Conservation (phyloP, 1,284 basidiomycete genomes). For the Cryptococcus wingfieldii region DNA sequence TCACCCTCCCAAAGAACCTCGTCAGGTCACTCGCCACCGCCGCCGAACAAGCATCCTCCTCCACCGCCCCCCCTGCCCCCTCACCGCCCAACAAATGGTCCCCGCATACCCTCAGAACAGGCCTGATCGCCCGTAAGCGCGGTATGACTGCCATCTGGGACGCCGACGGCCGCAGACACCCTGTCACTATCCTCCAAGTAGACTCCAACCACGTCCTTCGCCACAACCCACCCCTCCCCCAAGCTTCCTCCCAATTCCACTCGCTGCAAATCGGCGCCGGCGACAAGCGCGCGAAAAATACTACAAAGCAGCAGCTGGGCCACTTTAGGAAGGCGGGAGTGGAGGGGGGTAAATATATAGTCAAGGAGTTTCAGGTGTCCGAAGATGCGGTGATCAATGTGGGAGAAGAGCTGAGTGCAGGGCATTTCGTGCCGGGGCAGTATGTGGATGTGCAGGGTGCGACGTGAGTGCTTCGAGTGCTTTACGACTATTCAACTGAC, state of each 20-base stretch:
- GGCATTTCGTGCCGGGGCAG: slow-evolving; percentile 97
- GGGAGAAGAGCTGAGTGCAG: slow-evolving; percentile 81
- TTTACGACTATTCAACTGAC: not conserved
- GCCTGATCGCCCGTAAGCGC: slow-evolving; percentile 90
- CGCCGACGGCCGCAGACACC: slow-evolving; percentile 75
- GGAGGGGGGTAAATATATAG: slow-evolving; percentile 69
- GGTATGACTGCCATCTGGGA: slow-evolving; percentile 96
- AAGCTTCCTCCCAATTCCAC: slow-evolving; percentile 59
- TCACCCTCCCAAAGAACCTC: slow-evolving; percentile 10
- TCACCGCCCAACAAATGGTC: slow-evolving; percentile 58
- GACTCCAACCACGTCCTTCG: slow-evolving; percentile 51
- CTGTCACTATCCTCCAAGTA: slow-evolving; percentile 93
- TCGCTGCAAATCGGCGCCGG: slow-evolving; percentile 80
- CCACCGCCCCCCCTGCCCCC: slow-evolving; percentile 4
- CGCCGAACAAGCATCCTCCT: not conserved
- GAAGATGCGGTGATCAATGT: slow-evolving; percentile 84
- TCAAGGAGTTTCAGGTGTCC: slow-evolving; percentile 86
- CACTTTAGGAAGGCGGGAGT: slow-evolving; percentile 82
- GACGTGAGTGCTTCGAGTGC: slow-evolving; percentile 59
- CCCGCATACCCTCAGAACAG: slow-evolving; percentile 80
- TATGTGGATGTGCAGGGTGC: slow-evolving; percentile 90
- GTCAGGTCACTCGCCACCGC: slow-evolving; percentile 12
- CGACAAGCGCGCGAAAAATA: slow-evolving; percentile 63
- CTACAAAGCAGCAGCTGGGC: slow-evolving; percentile 71
- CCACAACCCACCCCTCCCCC: slow-evolving; percentile 32